Evolutionary conservation across 2,329 filamentous ascomycete species (phyloP), one percentile per base, ranked within the genome.

Genomic region (Aspergillus alliaceus): DNA sequence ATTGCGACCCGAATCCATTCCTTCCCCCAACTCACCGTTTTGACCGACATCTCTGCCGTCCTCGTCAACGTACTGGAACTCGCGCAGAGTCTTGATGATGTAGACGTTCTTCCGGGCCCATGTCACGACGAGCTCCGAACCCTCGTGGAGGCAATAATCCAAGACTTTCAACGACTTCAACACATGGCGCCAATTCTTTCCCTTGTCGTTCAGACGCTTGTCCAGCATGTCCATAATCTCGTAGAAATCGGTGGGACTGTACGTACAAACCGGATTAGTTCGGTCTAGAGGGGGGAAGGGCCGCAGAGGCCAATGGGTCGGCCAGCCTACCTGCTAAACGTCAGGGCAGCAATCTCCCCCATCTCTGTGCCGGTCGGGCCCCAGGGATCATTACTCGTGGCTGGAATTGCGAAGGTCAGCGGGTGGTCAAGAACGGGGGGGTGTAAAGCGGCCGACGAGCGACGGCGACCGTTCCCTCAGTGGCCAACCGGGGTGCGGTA

Each of bases 191-290:
- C 95, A 99, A 75, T 99, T 99, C 83, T 98, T 99, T 72, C 95
- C 95, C 78, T 99, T 98, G 77, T 99, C 95, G 70, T 99, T 99
- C 70, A 99, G 81, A 66, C 95, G 89, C 82, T 98, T 98, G 79
- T 99, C 95, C 65, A 99, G 83, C 91, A 99, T 99, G 75, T 99
- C 95, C 89, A 99, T 96, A 69, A 99, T 97, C 75, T 99, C 93
- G 80, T 96, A 96, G 80, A 99, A 99, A 75, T 98, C 95, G 77
- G 90, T 93, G 34, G 92, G 93, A 72, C 93, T 96, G 67, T 57
- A 56, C 34, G 22, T 48, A 31, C 27, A 37, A n/a, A 9, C 35
- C 24, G 25, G 35, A 31, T 34, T 37, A 29, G 18, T 20, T 55
- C 25, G 39, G 47, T 51, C 18, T 25, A 27, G 44, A 29, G 7